Conservation (phyloP, 169 alveolate species). For the Toxoplasma gondii region DNA sequence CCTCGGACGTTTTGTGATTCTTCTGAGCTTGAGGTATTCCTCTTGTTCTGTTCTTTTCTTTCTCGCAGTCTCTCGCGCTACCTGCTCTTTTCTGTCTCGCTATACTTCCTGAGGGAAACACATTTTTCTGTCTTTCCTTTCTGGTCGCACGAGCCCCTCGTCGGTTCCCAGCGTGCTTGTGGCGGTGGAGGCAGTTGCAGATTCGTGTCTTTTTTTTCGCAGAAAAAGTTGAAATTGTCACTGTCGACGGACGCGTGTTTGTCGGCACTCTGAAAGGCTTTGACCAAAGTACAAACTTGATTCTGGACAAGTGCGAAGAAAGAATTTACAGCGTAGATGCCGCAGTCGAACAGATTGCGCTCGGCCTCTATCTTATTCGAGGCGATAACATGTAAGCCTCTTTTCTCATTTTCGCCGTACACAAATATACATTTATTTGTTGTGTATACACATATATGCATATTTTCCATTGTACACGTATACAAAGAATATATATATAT, state of each 20-base stretch:
- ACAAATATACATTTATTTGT: neutral
- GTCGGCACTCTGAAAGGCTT: conserved; percentile 89
- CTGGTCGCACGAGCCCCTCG: too few species aligned
- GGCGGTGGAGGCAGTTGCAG: too few species aligned
- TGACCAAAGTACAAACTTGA: conserved; percentile 89
- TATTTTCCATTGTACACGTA: too few species aligned
- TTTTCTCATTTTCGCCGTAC: neutral
- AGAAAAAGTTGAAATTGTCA: conserved; percentile 86
- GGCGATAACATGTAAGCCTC: conserved; percentile 86
- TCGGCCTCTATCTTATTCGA: conserved; percentile 82
- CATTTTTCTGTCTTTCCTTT: too few species aligned
- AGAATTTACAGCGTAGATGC: conserved; percentile 82
- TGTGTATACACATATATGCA: too few species aligned
- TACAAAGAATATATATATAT: too few species aligned
- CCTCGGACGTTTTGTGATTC: too few species aligned
- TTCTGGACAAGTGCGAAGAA: conserved; percentile 85
- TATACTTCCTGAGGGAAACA: too few species aligned
- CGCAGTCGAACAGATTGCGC: conserved; percentile 82
- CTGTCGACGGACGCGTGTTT: conserved; percentile 88
- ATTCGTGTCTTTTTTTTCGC: conserved; percentile 30
- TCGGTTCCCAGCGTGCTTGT: too few species aligned
- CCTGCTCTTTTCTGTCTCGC: too few species aligned
- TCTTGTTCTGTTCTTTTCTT: neutral
- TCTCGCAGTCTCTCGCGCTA: too few species aligned
- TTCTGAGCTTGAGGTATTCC: neutral